phyloP scores from a whole-genome alignment of 2,329 filamentous ascomycete species.

The Chaetomium strumarium region DNA sequence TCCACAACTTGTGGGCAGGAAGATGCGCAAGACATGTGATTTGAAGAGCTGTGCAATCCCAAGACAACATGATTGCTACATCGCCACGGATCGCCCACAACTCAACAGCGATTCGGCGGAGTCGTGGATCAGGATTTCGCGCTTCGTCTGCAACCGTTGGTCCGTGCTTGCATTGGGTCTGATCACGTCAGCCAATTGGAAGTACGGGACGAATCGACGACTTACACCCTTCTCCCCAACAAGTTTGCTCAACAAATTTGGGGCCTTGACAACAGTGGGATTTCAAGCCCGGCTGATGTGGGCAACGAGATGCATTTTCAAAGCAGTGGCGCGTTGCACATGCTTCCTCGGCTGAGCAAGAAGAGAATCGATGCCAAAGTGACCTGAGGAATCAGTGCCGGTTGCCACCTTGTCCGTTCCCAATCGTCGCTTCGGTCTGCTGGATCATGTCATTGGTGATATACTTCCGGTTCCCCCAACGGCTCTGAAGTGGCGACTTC shows the following conservation, averaged over 20 bases:
- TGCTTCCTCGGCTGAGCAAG: slow-evolving; percentile 21
- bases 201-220: neutral
- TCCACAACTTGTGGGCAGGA: no score
- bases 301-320: slow-evolving; percentile 14
- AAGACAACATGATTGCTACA: no score
- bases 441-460: slow-evolving; percentile 14
- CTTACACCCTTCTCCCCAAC: slow-evolving; percentile 21
- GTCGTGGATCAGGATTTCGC: neutral
- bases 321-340: slow-evolving; percentile 20
- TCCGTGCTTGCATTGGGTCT: neutral
- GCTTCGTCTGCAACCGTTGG: neutral
- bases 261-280: slow-evolving; percentile 13
- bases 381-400: slow-evolving; percentile 2
- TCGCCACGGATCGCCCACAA: no score
- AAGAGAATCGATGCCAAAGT: slow-evolving; percentile 5
- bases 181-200: slow-evolving; percentile 11
- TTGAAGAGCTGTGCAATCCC: no score
- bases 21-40: no score
- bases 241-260: slow-evolving; percentile 26
- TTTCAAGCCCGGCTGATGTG: slow-evolving; percentile 2
- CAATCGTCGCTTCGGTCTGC: neutral
- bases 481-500: slow-evolving; percentile 8
- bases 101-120: neutral
- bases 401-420: neutral
- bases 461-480: slow-evolving; percentile 4